Conservation (phyloP, 495 filamentous ascomycete species). For the Jackrogersella multiformis region DNA sequence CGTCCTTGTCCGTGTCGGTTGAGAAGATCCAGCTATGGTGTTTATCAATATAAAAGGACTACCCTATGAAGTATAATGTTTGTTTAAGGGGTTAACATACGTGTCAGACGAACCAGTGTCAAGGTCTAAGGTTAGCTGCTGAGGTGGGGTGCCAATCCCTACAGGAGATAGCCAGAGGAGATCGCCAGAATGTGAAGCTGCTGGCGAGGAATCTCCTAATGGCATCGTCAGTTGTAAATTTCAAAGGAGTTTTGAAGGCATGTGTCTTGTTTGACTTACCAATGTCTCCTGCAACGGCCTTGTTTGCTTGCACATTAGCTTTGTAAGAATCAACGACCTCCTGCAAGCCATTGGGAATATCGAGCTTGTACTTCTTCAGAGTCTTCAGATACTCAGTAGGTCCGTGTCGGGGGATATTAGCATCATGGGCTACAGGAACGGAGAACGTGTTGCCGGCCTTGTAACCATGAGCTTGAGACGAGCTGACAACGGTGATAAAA, state of each 20-base stretch:
- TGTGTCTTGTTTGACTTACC: slow-evolving; percentile 18
- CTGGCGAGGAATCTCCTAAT: slow-evolving; percentile 33
- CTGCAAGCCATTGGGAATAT: slow-evolving; percentile 41
- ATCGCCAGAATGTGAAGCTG: slow-evolving; percentile 54
- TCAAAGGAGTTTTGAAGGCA: neutral
- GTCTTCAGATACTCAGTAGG: slow-evolving; percentile 44
- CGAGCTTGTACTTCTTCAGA: slow-evolving; percentile 45
- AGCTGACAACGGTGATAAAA: slow-evolving; percentile 19
- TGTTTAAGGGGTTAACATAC: slow-evolving; percentile 59
- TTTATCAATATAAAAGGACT: slow-evolving; percentile 26
- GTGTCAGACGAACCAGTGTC: slow-evolving; percentile 82
- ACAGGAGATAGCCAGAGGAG: slow-evolving; percentile 71
- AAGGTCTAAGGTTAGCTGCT: slow-evolving; percentile 71
- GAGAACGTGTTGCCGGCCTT: slow-evolving; percentile 41
- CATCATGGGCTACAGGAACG: slow-evolving; percentile 35
- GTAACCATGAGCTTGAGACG: slow-evolving; percentile 7
- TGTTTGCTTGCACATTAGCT: slow-evolving; percentile 13
- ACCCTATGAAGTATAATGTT: neutral
- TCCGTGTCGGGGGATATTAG: slow-evolving; percentile 40
- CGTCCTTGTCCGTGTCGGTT: slow-evolving; percentile 59
- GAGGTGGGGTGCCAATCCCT: slow-evolving; percentile 72
- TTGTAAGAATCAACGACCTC: slow-evolving; percentile 43
- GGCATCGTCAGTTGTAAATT: slow-evolving; percentile 5
- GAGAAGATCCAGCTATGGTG: slow-evolving; percentile 65
- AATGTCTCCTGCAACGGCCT: slow-evolving; percentile 15